Conservation (phyloP, 257 asterid species). For the Gardenia jasminoides region DNA sequence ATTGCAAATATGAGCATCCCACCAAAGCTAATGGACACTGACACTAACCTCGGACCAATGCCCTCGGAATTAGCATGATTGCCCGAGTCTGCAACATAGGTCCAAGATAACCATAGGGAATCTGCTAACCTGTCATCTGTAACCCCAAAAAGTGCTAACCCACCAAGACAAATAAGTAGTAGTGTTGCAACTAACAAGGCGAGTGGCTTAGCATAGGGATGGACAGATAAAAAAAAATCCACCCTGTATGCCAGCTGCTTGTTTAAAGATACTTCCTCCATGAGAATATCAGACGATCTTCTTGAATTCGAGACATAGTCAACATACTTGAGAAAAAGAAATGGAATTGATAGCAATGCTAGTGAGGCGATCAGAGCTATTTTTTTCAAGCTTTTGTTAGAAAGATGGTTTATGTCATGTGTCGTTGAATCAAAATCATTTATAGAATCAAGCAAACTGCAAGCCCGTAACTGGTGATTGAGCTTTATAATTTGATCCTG, state of each 20-base stretch:
- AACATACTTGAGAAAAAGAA: slow-evolving; percentile 62
- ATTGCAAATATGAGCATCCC: slow-evolving; percentile 97
- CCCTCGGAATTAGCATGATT: slow-evolving; percentile 84
- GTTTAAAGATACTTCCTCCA: slow-evolving; percentile 67
- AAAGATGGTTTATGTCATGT: slow-evolving; percentile 27
- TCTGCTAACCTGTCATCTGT: slow-evolving; percentile 69
- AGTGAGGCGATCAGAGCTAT: slow-evolving; percentile 57
- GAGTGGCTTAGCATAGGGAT: slow-evolving; percentile 82
- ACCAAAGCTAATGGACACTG: slow-evolving; percentile 77
- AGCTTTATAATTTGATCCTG: slow-evolving; percentile 68
- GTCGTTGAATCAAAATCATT: slow-evolving; percentile 29
- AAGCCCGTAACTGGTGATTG: slow-evolving; percentile 40
- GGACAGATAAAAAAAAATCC: slow-evolving; percentile 67
- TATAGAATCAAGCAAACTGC: slow-evolving; percentile 42
- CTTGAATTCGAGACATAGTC: slow-evolving; percentile 59
- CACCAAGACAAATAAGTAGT: slow-evolving; percentile 70
- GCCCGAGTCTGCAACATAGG: slow-evolving; percentile 77
- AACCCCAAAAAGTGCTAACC: slow-evolving; percentile 81
- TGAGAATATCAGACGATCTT: slow-evolving; percentile 46
- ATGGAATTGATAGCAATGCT: slow-evolving; percentile 54
- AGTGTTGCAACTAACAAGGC: slow-evolving; percentile 77
- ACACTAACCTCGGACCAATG: slow-evolving; percentile 67
- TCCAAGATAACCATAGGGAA: slow-evolving; percentile 88
- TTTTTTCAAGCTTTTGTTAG: slow-evolving; percentile 44
- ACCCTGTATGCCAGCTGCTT: slow-evolving; percentile 78